These are phyloP conservation scores for Cryphonectria parasitica DNA, from an alignment of 2,329 filamentous ascomycete species.

Conservation along the genomic window DNA sequence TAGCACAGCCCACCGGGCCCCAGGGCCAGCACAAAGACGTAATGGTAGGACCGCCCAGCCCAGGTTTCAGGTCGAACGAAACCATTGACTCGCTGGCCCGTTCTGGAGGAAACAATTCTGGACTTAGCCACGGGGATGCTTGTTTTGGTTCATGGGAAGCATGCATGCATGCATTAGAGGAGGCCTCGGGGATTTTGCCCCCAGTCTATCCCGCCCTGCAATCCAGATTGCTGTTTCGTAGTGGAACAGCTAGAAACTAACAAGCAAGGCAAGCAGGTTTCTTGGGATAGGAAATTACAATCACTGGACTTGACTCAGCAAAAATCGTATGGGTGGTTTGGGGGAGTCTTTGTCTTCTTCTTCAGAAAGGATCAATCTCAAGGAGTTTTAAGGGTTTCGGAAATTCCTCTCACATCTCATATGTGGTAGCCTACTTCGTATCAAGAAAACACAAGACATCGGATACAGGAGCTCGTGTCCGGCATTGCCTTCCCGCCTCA, in stretches of 20 bases:
- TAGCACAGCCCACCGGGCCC: background rate
- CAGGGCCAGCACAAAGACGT: background rate
- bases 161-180: too few species aligned
- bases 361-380: background rate
- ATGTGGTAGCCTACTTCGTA: background rate
- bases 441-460: background rate
- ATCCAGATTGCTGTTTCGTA: background rate
- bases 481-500: background rate
- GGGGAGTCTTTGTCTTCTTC: too few species aligned
- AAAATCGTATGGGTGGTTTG: background rate
- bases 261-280: background rate
- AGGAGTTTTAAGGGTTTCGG: background rate
- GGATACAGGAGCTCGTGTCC: background rate
- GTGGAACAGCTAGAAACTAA: background rate
- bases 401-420: background rate
- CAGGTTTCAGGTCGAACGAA: background rate
- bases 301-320: background rate
- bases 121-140: background rate
- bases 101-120: background rate
- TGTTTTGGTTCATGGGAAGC: background rate
- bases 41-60: background rate
- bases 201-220: background rate
- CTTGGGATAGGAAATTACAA: background rate
- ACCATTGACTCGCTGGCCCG: background rate
- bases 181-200: background rate